Conservation (phyloP, 169 alveolate species). For the Theileria parva region DNA sequence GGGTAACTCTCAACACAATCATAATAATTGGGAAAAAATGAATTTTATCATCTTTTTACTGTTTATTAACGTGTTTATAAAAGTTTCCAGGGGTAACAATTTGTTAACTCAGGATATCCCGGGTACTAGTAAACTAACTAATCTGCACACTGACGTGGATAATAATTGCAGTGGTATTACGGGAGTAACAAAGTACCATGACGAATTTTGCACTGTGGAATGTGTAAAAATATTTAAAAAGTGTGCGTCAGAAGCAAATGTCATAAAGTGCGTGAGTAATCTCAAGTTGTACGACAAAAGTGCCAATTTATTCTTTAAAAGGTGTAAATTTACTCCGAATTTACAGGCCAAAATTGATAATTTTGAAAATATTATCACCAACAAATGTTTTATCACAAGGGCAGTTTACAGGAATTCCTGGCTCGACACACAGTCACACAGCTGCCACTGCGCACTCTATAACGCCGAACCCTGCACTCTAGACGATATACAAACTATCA, state of each 20-base stretch:
- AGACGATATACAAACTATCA: conserved; percentile 42
- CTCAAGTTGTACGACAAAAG: conserved; percentile 13
- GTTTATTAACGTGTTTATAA: no score
- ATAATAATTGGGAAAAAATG: no score
- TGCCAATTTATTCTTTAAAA: conserved; percentile 24
- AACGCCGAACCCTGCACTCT: conserved; percentile 61
- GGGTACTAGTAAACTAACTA: no score
- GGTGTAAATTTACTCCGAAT: conserved; percentile 25
- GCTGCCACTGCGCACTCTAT: conserved; percentile 45
- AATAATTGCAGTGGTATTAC: not conserved
- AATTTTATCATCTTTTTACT: no score
- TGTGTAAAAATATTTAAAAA: conserved; percentile 7
- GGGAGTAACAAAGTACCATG: not conserved
- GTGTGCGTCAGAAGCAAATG: conserved; percentile 11
- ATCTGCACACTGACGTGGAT: not conserved
- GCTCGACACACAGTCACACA: conserved; percentile 18
- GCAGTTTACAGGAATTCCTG: conserved; percentile 38
- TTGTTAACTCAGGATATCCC: no score
- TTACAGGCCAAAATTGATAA: conserved; percentile 7
- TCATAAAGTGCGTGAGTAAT: conserved; percentile 23
- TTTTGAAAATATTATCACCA: not conserved
- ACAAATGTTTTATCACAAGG: conserved; percentile 42
- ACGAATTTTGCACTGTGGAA: conserved; percentile 21
- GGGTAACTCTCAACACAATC: no score
- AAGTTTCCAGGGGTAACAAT: no score